Evolutionary conservation across 345 rosid genomes (phyloP), one percentile per base, ranked within the genome.

Genomic region (Acer saccharum): DNA sequence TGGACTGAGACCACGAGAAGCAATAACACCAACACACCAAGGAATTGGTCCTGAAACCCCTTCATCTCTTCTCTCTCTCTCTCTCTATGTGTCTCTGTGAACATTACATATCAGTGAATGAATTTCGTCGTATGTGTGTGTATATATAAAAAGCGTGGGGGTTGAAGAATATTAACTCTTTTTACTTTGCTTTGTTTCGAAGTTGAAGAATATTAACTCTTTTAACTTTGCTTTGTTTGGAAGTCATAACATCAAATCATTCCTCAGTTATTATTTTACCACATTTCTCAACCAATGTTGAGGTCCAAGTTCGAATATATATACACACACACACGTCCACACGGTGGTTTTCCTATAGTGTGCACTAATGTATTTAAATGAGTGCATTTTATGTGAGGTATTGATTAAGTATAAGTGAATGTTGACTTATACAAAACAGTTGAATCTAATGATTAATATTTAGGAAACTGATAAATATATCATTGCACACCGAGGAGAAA

Each of bases 21-120:
- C 39, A 35, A 41, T 17, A 85, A 50, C 54, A 90, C 61, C 39
- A 77, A 41, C 62, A 83, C 67, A 72, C 72, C 43, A 29, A 83
- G 68, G 65, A 76, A 64, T 48, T 64, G 65, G 72, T 43, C 39
- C 7, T 35, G 52, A 2, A 78, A 68, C 71, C 76, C 27, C 66
- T 57, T 86, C 64, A 64, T 88, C 41, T 20, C 44, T 68, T 44
- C 61, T 27, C 32, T 67, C 69, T 54, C 10, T 67, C 69, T 54
- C 10, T 20, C 44, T 68, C 35, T 44, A 43, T 27, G 27, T 43
- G 55, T 68, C 55, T 65, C 46, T 8, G 58, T 14, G 73, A 35
- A 35, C 39, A 35, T 35, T 35, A 35, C 39, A 35, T 35, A 35
- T 35, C 39, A 4, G 39, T 35, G 39, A 5, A 69, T 16, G 43